Evolutionary conservation across 805 yeast genomes (phyloP), one percentile per base, ranked within the genome.

Genomic region (Nakazawaea ishiwadae): DNA sequence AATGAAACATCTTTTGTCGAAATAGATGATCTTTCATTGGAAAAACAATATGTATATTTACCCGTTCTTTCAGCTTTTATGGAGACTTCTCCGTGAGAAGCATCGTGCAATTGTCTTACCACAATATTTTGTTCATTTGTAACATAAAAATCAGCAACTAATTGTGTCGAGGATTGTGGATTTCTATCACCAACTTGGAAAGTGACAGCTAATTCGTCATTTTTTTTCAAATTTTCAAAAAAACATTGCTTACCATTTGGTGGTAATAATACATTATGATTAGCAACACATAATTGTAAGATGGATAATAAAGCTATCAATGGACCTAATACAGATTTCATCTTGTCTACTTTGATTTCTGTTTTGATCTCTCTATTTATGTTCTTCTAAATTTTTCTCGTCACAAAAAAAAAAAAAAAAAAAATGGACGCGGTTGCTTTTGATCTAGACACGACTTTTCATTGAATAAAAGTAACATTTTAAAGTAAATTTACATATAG

Each of bases 121-220:
- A 77, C 68, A 51, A 74, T 69, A 15, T 82, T 75, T 2, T 64
- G 38, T 56, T 59, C 39, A 72, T 73, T 28, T 62, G 57, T 47
- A 51, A 77, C 60, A 68, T 78, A 71, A 60, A 90, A 88, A 58
- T 88, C 95, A 36, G 73, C 68, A 10, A 63, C 68, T 48, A 78
- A 66, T 57, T 84, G 93, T 42, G 77, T 79, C 23, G 80, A 72
- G 39, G 86, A 75, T 45, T 71, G 73, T 31, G 83, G 79, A 52
- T 87, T 83, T 63, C 97, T 78, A 56, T 90, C 88, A 50, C 97
- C 97, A 39, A 86, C 95, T 66, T 91, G 99, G 76, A 83, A 91
- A 37, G 88, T 74, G 47, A 91, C 81, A 15, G 96, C 84, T 51
- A 91, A 69, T 61, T 84, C 88, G 64, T 91, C 99, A 51, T 86